A percentile compares a stretch with the other conserved stretches of the same genome.
These are phyloP conservation scores for Buxus sempervirens DNA, from an alignment of 164 flowering plant species.

Conservation along the genomic window DNA sequence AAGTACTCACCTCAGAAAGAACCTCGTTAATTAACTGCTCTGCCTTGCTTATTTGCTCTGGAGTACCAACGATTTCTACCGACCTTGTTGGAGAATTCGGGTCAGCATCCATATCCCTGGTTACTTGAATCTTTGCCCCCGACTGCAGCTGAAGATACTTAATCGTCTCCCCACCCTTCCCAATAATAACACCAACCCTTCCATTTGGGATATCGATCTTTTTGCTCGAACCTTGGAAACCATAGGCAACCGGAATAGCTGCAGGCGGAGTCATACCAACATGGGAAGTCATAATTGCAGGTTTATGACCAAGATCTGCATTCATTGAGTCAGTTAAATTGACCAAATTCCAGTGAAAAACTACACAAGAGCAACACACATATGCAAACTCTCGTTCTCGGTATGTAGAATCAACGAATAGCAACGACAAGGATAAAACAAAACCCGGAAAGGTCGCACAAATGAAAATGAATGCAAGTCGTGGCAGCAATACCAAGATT, in stretches of 20 bases:
- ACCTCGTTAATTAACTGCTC: constrained; percentile 86
- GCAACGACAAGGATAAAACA: too few species aligned
- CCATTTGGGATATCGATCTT: constrained; percentile 95
- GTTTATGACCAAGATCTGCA: constrained; percentile 54
- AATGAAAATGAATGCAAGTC: too few species aligned
- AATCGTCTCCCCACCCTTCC: constrained; percentile 95
- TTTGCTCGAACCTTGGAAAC: constrained; percentile 66
- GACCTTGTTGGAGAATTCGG: constrained; percentile 54
- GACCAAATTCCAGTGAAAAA: not conserved
- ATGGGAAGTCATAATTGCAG: constrained; percentile 22
- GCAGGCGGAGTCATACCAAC: constrained; percentile 31
- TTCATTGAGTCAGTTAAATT: not conserved
- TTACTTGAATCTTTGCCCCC: constrained; percentile 97
- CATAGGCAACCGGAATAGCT: constrained; percentile 42
- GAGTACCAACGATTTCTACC: constrained; percentile 86
- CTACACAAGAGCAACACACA: not conserved
- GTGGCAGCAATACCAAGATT: too few species aligned
- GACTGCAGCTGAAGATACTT: constrained; percentile 91
- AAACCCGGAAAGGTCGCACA: too few species aligned
- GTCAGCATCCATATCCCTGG: constrained; percentile 92
- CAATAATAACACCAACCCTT: constrained; percentile 98
- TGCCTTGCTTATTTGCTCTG: constrained; percentile 82
- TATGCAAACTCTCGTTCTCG: not conserved
- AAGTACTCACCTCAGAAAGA: constrained; percentile 66
- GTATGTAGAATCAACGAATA: too few species aligned